phyloP scores from a whole-genome alignment of 331 rosid species.

The Malus hybrid region DNA sequence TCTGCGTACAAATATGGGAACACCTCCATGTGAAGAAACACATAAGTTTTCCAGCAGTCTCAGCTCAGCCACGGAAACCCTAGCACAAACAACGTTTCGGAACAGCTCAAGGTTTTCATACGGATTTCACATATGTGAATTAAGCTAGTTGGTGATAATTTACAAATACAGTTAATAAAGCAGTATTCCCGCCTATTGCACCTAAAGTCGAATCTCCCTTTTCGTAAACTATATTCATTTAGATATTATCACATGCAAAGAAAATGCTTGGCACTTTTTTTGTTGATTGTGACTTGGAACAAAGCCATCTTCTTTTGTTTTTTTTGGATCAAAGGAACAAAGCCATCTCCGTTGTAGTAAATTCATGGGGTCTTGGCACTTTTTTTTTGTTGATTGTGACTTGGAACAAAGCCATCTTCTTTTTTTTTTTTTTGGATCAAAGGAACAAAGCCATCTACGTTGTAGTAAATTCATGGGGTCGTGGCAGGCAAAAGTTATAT shows the following conservation, averaged over 20 bases:
- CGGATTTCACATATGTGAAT: no score
- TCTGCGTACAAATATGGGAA: neutral
- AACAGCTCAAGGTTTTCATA: neutral
- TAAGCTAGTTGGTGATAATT: no score
- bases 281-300: neutral
- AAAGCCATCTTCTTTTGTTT: no score
- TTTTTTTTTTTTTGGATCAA: no score
- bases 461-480: neutral
- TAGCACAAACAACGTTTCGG: neutral
- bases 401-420: no score
- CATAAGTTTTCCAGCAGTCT: neutral
- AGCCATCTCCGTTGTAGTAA: neutral
- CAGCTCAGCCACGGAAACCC: conserved; percentile 3
- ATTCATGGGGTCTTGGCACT: neutral
- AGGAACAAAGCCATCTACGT: neutral
- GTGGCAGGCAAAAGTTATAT: neutral
- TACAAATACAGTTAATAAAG: no score
- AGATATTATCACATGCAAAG: neutral
- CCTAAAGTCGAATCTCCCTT: no score
- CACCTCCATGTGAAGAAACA: neutral
- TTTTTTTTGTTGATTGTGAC: neutral
- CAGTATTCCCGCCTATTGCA: no score
- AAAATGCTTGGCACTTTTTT: neutral
- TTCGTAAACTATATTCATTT: no score
- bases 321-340: no score